These are phyloP conservation scores for Debaryomycetaceae sp. DNA, from an alignment of 1,139 yeast species.

Conservation along the genomic window DNA sequence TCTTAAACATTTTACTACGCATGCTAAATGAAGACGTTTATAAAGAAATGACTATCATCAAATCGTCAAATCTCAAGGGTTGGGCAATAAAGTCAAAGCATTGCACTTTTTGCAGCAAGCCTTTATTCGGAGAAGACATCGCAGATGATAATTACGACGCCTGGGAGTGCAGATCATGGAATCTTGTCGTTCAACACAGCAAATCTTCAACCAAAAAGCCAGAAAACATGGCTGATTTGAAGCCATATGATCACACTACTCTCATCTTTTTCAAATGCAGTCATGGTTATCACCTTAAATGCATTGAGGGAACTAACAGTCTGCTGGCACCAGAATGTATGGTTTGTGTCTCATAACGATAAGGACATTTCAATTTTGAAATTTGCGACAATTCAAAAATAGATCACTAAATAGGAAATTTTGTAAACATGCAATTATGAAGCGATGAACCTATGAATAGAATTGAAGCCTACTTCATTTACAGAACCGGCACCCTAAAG, in stretches of 20 bases:
- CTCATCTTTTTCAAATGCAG: constrained; percentile 37
- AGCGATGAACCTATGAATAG: not conserved
- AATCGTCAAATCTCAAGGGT: constrained; percentile 46
- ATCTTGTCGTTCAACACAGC: constrained; percentile 4
- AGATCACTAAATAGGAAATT: not conserved
- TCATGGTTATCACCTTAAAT: constrained; percentile 68
- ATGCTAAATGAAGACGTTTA: constrained; percentile 55
- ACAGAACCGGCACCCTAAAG: too few relatives aligned
- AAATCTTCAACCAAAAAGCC: constrained; percentile 1
- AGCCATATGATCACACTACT: constrained; percentile 13
- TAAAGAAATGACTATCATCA: constrained; percentile 38
- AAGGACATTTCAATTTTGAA: too few relatives aligned
- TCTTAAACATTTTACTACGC: constrained; percentile 49
- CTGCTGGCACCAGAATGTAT: not conserved
- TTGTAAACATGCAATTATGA: not conserved
- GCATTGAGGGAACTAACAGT: constrained; percentile 31
- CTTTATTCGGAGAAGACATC: constrained; percentile 60
- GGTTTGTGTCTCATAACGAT: not conserved
- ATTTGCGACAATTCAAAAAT: not conserved
- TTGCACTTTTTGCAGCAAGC: constrained; percentile 71
- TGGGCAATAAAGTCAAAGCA: constrained; percentile 54
- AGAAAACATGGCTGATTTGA: not conserved
- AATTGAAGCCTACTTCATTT: too few relatives aligned
- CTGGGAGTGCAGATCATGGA: constrained; percentile 44
- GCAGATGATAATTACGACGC: constrained; percentile 36